phyloP scores from a whole-genome alignment of 371 early-diverging fungal species.

The Zopfochytrium polystomum region DNA sequence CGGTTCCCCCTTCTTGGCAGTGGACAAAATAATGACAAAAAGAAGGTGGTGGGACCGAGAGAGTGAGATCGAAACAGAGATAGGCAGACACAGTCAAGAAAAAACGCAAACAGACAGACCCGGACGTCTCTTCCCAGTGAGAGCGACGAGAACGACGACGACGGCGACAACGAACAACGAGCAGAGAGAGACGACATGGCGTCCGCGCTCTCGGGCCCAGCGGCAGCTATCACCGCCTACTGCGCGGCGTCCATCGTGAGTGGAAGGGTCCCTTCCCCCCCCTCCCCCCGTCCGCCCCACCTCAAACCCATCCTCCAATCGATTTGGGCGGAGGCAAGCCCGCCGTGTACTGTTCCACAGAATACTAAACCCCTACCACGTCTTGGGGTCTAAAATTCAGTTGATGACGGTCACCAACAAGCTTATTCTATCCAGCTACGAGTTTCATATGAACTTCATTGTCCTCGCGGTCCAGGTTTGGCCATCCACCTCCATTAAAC shows the following conservation, averaged over 20 bases:
- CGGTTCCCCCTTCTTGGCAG: no score
- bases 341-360: neutral
- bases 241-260: constrained; percentile 77
- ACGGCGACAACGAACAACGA: no score
- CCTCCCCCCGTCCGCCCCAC: no score
- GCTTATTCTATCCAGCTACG: constrained; percentile 81
- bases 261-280: neutral
- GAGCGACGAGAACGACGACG: no score
- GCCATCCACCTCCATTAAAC: constrained; percentile 27
- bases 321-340: neutral
- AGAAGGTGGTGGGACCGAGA: no score
- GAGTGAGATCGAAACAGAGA: no score
- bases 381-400: constrained; percentile 8
- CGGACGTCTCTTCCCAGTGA: no score
- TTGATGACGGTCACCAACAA: constrained; percentile 97
- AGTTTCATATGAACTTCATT: constrained; percentile 87
- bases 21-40: no score
- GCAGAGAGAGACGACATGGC: no score
- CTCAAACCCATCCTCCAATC: neutral
- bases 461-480: constrained; percentile 81
- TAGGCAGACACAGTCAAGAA: no score
- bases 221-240: constrained; percentile 72
- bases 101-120: no score
- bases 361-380: neutral
- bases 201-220: no score